Percentiles rank a stretch among this genome's conserved stretches.
These are phyloP conservation scores for Sugiyamaella paludigena DNA, from an alignment of 1,139 yeast species.

Conservation along the genomic window DNA sequence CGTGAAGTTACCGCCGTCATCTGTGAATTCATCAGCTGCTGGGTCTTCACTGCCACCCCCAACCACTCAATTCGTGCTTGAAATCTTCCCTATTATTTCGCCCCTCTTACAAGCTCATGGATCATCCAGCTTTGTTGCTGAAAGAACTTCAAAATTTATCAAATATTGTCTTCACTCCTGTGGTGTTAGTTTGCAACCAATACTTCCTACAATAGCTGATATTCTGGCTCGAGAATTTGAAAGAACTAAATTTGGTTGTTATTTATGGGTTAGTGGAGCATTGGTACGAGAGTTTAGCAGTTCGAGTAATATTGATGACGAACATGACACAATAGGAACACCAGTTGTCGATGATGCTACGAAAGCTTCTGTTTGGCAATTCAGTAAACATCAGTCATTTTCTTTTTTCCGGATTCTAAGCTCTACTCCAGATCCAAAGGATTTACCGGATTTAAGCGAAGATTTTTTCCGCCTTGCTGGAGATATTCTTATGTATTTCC, in stretches of 20 bases:
- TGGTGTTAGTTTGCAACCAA: constrained; percentile 58
- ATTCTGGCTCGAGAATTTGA: constrained; percentile 66
- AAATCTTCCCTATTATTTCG: constrained; percentile 59
- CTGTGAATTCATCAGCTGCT: too few species aligned
- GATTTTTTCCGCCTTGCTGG: constrained; percentile 84
- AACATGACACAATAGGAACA: constrained; percentile 30
- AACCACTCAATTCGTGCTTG: constrained; percentile 55
- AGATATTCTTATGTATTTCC: constrained; percentile 78
- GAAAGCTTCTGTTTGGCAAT: constrained; percentile 50
- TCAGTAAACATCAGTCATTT: constrained; percentile 47
- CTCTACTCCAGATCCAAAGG: constrained; percentile 34
- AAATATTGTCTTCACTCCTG: constrained; percentile 67
- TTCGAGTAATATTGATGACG: constrained; percentile 34
- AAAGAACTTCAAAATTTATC: constrained; percentile 67
- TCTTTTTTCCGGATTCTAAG: constrained; percentile 43
- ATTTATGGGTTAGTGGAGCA: constrained; percentile 86
- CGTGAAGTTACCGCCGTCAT: constrained; percentile 34
- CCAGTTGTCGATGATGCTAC: constrained; percentile 39
- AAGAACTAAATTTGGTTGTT: constrained; percentile 71
- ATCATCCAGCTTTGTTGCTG: constrained; percentile 59
- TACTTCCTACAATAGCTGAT: constrained; percentile 63
- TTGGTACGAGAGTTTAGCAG: constrained; percentile 76
- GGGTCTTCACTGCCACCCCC: constrained; percentile 39
- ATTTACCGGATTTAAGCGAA: constrained; percentile 74
- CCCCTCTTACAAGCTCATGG: constrained; percentile 55